Base-by-base conservation (phyloP, 1,139 yeast genomes). In the Kazachstania sp. region DNA sequence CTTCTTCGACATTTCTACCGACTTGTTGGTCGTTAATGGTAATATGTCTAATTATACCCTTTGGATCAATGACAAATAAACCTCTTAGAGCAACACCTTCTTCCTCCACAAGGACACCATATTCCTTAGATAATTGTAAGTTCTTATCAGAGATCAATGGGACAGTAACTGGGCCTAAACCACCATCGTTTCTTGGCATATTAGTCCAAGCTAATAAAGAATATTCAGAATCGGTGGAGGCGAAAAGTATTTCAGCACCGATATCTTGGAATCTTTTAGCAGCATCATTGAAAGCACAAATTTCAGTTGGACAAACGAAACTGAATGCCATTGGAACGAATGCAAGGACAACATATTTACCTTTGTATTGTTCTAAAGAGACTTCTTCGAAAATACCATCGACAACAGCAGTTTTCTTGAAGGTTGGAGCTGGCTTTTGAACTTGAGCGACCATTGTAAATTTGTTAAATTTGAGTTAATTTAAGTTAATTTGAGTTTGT, bases 301-400 rank as follows among this genome's bases (percentile, higher is more conserved):
- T 88, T 77, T 90, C 97, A 57, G 97, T 92, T 71, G 97, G 97
- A 75, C 98, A 92, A 57, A 92, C 97, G 64, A 92, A 92, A 56
- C 97, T 92, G 88, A 92, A 92, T 49, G 97, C 97, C 79, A 88
- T 78, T 72, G 98, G 97, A 70, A 92, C 84, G 77, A 92, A 92
- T 58, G 95, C 97, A 65, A 92, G 78, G 57, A 92, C 74, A 56
- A 92, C 96, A 95, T 96, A 92, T 75, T 92, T 86, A 67, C 97
- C 97, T 77, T 84, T 83, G 84, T 83, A 90, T 75, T 86, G 86
- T 64, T 88, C 96, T 63, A 90, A 81, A 52, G 95, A 77, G 63
- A 92, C 78, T 68, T 90, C 96, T 76, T 90, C 96, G 69, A 92
- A 90, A 57, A 79, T 77, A 72, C 97, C 97, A 74, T 88, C 90